phyloP scores from a whole-genome alignment of 192 early-diverging fungal species.

The Mortierella hygrophila region DNA sequence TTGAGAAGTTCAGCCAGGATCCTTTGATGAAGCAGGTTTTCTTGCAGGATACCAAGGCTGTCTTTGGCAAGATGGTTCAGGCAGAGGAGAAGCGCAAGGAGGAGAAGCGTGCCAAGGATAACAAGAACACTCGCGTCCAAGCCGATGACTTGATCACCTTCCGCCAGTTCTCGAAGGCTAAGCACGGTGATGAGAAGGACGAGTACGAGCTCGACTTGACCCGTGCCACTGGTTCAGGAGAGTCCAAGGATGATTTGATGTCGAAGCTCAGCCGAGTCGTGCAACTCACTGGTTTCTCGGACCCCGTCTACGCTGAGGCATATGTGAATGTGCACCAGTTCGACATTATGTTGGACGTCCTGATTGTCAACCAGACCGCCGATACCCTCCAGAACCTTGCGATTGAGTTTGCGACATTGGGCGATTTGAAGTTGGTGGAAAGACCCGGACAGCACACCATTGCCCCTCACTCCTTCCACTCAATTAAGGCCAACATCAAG shows the following conservation, averaged over 20 bases:
- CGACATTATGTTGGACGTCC: slow-evolving; percentile 94
- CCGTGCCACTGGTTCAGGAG: slow-evolving; percentile 83
- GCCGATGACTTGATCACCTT: slow-evolving; percentile 93
- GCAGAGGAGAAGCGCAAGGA: slow-evolving; percentile 75
- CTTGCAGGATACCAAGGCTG: slow-evolving; percentile 70
- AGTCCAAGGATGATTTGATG: slow-evolving; percentile 80
- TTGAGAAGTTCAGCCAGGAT: slow-evolving; percentile 72
- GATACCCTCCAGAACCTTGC: slow-evolving; percentile 97
- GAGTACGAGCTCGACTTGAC: slow-evolving; percentile 93
- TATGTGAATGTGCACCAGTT: slow-evolving; percentile 98
- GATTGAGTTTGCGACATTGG: slow-evolving; percentile 98
- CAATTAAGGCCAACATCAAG: slow-evolving; percentile 98
- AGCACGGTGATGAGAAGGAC: slow-evolving; percentile 70
- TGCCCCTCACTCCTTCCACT: slow-evolving; percentile 93
- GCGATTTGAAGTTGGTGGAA: slow-evolving; percentile 98
- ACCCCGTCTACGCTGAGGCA: slow-evolving; percentile 99
- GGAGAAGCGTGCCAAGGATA: slow-evolving; percentile 75
- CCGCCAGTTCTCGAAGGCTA: slow-evolving; percentile 86
- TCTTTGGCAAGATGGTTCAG: slow-evolving; percentile 74
- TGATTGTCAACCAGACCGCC: slow-evolving; percentile 97
- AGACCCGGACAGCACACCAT: slow-evolving; percentile 89
- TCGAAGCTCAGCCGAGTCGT: slow-evolving; percentile 96
- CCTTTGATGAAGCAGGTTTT: slow-evolving; percentile 68
- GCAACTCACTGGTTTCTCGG: slow-evolving; percentile 96
- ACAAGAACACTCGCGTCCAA: slow-evolving; percentile 75